Base-by-base conservation (phyloP, 192 early-diverging fungal species). In the Coemansia javaensis region DNA sequence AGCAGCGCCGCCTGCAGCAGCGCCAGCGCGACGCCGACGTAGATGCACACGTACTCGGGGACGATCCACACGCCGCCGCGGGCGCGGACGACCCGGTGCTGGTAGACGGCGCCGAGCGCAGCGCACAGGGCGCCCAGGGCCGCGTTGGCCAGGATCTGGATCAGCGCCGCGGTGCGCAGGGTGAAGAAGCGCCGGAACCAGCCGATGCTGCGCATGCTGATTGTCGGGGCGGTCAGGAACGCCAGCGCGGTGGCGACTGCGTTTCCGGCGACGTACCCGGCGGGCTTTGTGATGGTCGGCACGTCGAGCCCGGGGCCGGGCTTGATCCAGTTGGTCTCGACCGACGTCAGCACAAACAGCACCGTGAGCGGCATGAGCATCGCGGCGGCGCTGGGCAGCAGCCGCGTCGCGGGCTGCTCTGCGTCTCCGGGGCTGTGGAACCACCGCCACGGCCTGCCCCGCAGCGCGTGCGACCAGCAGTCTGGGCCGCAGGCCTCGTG, bases 271-370 rank as follows among this genome's bases (percentile, higher is more conserved):
- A 75, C 56, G 38, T 75, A 75, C 4, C 72, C 72, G 21, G 48
- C 43, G n/a, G 40, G 44, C 53, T 75, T 75, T 10, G 23, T 14
- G 18, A 75, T 17, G 9, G 65, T 51, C 16, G 32, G 51, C 4
- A 60, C 66, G 28, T 56, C 38, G 41, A 34, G 57, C 2, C 72
- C 72, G 5, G 52, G 53, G 3, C 41, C 65, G 2, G 51, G 22
- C 46, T 63, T 61, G 35, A 59, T 59, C 72, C 72, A 75, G 52
- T 68, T 64, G 25, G 35, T 65, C 30, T 75, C 72, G 27, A 75
- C 56, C 10, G 72, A 55, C 7, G 72, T 75, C 53, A 75, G 35
- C 14, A 75, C 66, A 53, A 64, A 75, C 31, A 68, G 38, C 16
- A 66, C 50, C 0, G 59, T 63, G 22, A 59, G 30, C 1, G 72